Base-by-base conservation (phyloP, 345 rosid species). In the Angophora floribunda region DNA sequence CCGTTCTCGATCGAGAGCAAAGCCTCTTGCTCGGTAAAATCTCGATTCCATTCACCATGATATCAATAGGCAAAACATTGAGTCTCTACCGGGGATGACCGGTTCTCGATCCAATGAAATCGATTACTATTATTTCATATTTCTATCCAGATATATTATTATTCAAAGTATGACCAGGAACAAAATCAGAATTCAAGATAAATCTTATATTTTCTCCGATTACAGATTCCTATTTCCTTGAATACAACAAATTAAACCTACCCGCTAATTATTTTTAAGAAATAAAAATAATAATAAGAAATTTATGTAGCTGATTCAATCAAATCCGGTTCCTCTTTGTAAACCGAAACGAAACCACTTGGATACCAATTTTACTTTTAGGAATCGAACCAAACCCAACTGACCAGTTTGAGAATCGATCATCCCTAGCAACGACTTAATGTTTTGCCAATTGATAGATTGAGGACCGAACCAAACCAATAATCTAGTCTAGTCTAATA, bases 331-430 rank as follows among this genome's bases (percentile, higher is more conserved):
- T 55, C 0, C 0, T 0, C 0, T 22, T 55, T 22, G 9, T 5
- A 55, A 55, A 21, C 0, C 2, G 1, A 0, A 55, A 55, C 8
- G 12, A 0, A 0, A 55, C 0, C 28, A 22, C 0, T 0, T 0
- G 0, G 5, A 8, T 2, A 21, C 11, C 0, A 55, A 12, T 22
- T 55, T 0, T 1, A 22, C 13, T 55, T 55, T 55, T 55, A 22
- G 28, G 5, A 55, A 22, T 1, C 0, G 21, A 9, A 55, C 28
- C 2, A 0, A 55, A 55, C 3, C 24, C 12, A 55, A 55, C 21
- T 1, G 13, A 22, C 12, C 1, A 0, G 6, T 55, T 55, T 0
- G 2, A n/a, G n/a, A n/a, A n/a, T n/a, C n/a, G n/a, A n/a, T n/a
- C n/a, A n/a, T n/a, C n/a, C n/a, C n/a, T n/a, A n/a, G n/a, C n/a